Evolutionary conservation across 2,329 filamentous ascomycete genomes (phyloP).

Genomic region (Teratosphaeria pseudoeucalypti): DNA sequence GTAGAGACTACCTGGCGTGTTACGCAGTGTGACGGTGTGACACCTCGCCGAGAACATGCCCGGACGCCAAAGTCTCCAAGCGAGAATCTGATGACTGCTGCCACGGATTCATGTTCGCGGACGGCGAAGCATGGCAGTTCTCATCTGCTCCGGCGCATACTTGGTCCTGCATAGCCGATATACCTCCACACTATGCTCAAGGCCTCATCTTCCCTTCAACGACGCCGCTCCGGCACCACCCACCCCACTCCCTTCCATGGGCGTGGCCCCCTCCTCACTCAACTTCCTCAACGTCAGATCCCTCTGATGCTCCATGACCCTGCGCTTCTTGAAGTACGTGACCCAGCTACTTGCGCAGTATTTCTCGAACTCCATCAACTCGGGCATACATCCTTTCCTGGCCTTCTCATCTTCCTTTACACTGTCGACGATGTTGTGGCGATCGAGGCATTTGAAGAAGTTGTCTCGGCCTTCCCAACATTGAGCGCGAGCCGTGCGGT

Average conservation of each 20-base stretch:
- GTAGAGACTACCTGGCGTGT: too few relatives aligned
- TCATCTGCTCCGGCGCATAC: background rate
- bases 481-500: constrained; percentile 64
- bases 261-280: constrained; percentile 33
- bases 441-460: constrained; percentile 83
- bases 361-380: constrained; percentile 61
- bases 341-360: constrained; percentile 92
- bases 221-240: constrained; percentile 6
- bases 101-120: background rate
- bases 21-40: too few relatives aligned
- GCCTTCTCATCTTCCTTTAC: constrained; percentile 46
- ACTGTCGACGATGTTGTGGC: constrained; percentile 68
- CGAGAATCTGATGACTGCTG: background rate
- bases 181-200: background rate
- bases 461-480: constrained; percentile 87
- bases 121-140: too few relatives aligned
- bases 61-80: background rate
- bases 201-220: constrained; percentile 4
- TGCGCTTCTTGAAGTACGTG: constrained; percentile 94
- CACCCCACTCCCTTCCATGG: constrained; percentile 8
- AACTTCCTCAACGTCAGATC: constrained; percentile 67
- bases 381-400: constrained; percentile 44
- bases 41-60: too few relatives aligned
- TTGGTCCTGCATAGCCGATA: background rate
- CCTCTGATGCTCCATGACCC: constrained; percentile 85